These are phyloP conservation scores for Microstegium vimineum DNA, from an alignment of 176 grass and related monocot species.

Conservation along the genomic window DNA sequence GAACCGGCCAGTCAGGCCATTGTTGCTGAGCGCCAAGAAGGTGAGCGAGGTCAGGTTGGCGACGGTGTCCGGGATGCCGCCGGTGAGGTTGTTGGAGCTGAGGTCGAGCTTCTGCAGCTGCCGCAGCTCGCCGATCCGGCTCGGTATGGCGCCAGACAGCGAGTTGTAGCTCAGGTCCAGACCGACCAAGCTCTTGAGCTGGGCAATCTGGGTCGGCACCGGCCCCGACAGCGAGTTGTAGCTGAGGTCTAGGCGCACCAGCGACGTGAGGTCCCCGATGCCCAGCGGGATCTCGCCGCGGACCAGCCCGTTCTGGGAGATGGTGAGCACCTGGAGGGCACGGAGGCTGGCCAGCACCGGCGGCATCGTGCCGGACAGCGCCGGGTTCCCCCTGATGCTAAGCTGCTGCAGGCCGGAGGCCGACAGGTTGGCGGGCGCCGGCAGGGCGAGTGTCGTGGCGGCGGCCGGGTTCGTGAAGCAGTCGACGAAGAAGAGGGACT, in stretches of 20 bases:
- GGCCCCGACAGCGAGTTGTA: constrained; percentile 73
- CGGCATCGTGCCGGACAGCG: constrained; percentile 55
- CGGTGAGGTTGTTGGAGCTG: constrained; percentile 75
- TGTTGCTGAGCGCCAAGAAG: constrained; percentile 83
- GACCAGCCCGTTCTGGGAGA: constrained; percentile 76
- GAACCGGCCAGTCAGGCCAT: constrained; percentile 50
- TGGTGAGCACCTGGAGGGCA: constrained; percentile 71
- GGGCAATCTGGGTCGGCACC: constrained; percentile 46
- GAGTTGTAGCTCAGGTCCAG: constrained; percentile 92
- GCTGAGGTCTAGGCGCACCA: constrained; percentile 86
- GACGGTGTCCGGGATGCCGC: constrained; percentile 46
- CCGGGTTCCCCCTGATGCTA: constrained; percentile 68
- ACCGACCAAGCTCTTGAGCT: constrained; percentile 48
- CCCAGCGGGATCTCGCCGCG: constrained; percentile 57
- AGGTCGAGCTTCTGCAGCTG: constrained; percentile 94
- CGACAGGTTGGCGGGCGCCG: constrained; percentile 47
- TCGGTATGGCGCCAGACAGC: constrained; percentile 60
- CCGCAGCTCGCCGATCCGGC: constrained; percentile 54
- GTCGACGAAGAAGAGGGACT: constrained; percentile 80
- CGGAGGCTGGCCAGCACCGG: constrained; percentile 47
- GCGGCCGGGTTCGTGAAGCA: constrained; percentile 63
- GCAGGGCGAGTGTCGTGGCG: constrained; percentile 40
- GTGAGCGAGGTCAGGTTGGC: constrained; percentile 51
- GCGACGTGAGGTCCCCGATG: constrained; percentile 50
- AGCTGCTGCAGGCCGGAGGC: constrained; percentile 67